Evolutionary conservation across 306 rosid species (phyloP).

Genomic region (Cucurbita moschata): DNA sequence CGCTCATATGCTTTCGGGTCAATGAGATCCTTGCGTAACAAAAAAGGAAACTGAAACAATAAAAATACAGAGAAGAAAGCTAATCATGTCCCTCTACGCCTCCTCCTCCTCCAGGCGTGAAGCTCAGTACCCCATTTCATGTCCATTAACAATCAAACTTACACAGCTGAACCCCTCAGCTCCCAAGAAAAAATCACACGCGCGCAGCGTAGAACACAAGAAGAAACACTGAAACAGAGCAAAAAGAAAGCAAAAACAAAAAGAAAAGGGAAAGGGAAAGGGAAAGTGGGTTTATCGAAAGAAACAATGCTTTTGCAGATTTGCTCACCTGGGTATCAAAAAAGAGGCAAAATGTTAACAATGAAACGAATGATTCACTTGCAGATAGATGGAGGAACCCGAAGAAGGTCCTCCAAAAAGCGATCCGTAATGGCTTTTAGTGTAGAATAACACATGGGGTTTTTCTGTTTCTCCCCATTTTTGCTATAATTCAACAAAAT

Average conservation of each 20-base stretch:
- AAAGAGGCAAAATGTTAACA: not conserved
- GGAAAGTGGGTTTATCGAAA: not conserved
- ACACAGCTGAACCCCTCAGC: constrained; percentile 25
- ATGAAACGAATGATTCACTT: constrained; percentile 5
- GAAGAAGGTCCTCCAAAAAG: constrained; percentile 6
- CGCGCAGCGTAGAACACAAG: constrained; percentile 51
- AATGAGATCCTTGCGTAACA: constrained; percentile 16
- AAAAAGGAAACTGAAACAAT: constrained; percentile 22
- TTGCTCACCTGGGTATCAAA: constrained; percentile 6
- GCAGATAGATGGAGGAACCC: constrained; percentile 8
- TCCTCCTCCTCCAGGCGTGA: constrained; percentile 45
- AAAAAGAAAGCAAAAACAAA: constrained; percentile 1
- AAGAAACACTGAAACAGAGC: constrained; percentile 13
- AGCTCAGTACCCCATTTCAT: constrained; percentile 28
- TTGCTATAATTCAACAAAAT: constrained; percentile 21
- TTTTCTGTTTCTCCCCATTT: constrained; percentile 2
- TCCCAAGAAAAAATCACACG: constrained; percentile 7
- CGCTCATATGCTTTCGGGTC: constrained; percentile 16
- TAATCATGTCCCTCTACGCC: constrained; percentile 28
- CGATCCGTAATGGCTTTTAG: constrained; percentile 14
- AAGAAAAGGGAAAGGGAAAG: not conserved
- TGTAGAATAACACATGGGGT: constrained; percentile 1
- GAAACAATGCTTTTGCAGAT: constrained; percentile 12
- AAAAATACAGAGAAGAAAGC: constrained; percentile 23
- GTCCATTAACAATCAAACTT: constrained; percentile 37